phyloP scores from a whole-genome alignment of 2,329 filamentous ascomycete genomes.

The Colletotrichum echinochloae region DNA sequence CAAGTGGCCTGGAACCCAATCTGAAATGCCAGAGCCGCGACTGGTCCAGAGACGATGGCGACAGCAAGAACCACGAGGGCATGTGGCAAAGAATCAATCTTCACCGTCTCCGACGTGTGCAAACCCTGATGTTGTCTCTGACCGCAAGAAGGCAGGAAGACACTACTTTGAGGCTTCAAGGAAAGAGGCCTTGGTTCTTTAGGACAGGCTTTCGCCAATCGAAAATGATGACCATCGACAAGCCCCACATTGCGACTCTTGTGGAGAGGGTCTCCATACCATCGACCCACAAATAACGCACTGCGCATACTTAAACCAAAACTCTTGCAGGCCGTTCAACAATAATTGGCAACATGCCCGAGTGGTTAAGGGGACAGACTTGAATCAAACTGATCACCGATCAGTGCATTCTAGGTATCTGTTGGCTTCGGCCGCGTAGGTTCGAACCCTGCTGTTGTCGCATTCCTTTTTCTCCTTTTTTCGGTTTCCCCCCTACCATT shows the following conservation, averaged over 20 bases:
- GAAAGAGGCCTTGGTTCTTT: background rate
- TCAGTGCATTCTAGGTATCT: constrained; percentile 18
- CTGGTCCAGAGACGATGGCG: too few relatives aligned
- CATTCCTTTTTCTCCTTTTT: background rate
- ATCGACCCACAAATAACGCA: fast-evolving
- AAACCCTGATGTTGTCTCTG: background rate
- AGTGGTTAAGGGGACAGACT: constrained; percentile 41
- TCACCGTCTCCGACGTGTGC: background rate
- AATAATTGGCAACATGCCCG: constrained; percentile 33
- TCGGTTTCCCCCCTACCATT: too few relatives aligned
- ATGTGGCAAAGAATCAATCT: background rate
- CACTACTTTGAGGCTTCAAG: background rate
- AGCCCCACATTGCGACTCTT: background rate
- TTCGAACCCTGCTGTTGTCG: constrained; percentile 42
- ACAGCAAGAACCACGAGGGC: too few relatives aligned
- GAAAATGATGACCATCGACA: too few relatives aligned
- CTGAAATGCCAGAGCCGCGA: too few relatives aligned
- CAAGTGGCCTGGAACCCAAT: too few relatives aligned
- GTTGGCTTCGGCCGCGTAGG: constrained; percentile 38
- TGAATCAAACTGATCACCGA: constrained; percentile 19
- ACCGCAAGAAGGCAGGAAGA: background rate
- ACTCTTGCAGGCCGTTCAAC: fast-evolving
- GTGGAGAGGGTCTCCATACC: background rate
- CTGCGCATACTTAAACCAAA: fast-evolving
- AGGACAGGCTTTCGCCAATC: background rate